A percentile compares a stretch with the other conserved stretches of the same genome.
These are phyloP conservation scores for Exophiala viscosa DNA, from an alignment of 2,329 filamentous ascomycete genomes.

Conservation along the genomic window DNA sequence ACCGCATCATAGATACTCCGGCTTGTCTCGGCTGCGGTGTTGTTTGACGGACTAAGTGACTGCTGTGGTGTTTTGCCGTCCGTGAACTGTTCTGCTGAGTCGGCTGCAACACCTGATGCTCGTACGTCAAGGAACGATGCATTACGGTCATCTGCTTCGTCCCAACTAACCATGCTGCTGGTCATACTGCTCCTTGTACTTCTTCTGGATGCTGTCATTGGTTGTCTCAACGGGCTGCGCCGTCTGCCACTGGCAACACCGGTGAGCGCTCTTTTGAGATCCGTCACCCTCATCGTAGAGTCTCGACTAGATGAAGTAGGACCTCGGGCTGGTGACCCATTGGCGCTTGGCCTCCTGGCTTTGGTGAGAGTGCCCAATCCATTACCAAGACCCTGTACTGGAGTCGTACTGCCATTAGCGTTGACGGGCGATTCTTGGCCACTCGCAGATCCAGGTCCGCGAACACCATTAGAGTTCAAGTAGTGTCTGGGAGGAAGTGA, in stretches of 20 bases:
- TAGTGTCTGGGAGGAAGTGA: conserved; percentile 28
- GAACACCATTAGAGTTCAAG: conserved; percentile 25
- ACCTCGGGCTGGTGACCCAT: conserved; percentile 34
- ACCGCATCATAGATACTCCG: conserved; percentile 17
- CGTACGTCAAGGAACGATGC: conserved; percentile 20
- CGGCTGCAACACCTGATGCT: conserved; percentile 2
- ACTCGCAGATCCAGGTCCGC: conserved; percentile 14
- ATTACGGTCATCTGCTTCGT: conserved; percentile 25
- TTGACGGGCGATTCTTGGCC: conserved; percentile 28
- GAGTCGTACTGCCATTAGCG: conserved; percentile 20
- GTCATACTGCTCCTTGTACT: conserved; percentile 38
- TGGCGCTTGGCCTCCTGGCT: conserved; percentile 36
- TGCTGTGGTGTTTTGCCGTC: conserved; percentile 1
- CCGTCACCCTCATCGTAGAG: conserved; percentile 47
- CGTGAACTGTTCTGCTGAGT: not conserved
- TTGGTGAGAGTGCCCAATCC: conserved; percentile 32
- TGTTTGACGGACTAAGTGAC: conserved; percentile 5
- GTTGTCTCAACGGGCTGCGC: conserved; percentile 41
- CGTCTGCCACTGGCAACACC: conserved; percentile 36
- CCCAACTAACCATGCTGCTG: conserved; percentile 44
- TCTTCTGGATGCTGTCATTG: conserved; percentile 13
- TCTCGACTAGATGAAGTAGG: conserved; percentile 39
- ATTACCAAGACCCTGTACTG: conserved; percentile 21
- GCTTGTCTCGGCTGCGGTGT: not conserved
- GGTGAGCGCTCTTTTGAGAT: conserved; percentile 47